phyloP scores from a whole-genome alignment of 805 yeast genomes.

The Helenozyma rhizophorensis region DNA sequence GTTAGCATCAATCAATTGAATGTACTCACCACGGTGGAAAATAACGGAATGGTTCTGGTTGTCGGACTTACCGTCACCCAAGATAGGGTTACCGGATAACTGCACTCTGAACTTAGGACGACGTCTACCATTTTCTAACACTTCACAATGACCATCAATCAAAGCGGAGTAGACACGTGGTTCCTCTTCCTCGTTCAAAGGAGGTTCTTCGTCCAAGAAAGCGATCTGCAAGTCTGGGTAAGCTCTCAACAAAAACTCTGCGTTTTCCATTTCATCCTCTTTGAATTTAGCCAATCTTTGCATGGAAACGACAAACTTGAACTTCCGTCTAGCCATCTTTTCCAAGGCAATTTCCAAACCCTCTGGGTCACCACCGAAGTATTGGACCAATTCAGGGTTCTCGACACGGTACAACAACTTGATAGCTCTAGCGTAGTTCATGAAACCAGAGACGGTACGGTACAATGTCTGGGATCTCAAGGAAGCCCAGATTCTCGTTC shows the following conservation, averaged over 20 bases:
- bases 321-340: conserved; percentile 57
- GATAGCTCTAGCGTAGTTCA: conserved; percentile 45
- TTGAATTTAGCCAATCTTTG: conserved; percentile 53
- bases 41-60: conserved; percentile 79
- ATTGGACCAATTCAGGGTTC: conserved; percentile 70
- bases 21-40: conserved; percentile 80
- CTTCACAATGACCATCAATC: conserved; percentile 67
- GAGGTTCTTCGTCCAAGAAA: conserved; percentile 57
- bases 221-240: conserved; percentile 66
- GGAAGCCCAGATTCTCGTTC: conserved; percentile 47
- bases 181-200: conserved; percentile 46
- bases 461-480: conserved; percentile 44
- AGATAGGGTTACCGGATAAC: conserved; percentile 78
- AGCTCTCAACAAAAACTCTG: conserved; percentile 55
- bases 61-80: conserved; percentile 88
- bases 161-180: conserved; percentile 55
- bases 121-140: conserved; percentile 50
- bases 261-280: conserved; percentile 55
- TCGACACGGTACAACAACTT: conserved; percentile 46
- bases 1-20: conserved; percentile 81
- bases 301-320: conserved; percentile 62
- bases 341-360: conserved; percentile 93
- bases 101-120: conserved; percentile 69
- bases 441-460: conserved; percentile 44
- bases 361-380: conserved; percentile 98